Evolutionary conservation across 1,139 yeast species (phyloP).

Genomic region (Zygoascus hellenicus): DNA sequence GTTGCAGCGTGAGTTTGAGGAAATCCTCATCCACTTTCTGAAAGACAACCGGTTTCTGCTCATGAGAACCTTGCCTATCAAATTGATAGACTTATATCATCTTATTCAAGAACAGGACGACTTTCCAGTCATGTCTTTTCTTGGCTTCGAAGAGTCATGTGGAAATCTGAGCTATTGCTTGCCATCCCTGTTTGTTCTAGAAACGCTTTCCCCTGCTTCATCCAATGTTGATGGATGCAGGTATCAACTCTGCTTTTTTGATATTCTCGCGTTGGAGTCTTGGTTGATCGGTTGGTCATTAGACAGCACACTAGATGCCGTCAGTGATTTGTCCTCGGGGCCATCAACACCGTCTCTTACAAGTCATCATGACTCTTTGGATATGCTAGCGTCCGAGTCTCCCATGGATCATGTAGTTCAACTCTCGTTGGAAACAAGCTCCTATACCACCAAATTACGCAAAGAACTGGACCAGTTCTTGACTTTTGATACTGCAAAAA

Average conservation of each 20-base stretch:
- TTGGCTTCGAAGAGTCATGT: constrained; percentile 2
- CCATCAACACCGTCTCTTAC: constrained; percentile 3
- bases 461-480: constrained; percentile 17
- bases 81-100: constrained; percentile 3
- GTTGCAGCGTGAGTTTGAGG: constrained; percentile 6
- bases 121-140: background rate
- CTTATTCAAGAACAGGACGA: background rate
- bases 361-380: background rate
- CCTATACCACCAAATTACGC: constrained; percentile 4
- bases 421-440: constrained; percentile 7
- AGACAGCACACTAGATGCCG: background rate
- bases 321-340: background rate
- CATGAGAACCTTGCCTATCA: constrained; percentile 11
- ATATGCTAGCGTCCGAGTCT: background rate
- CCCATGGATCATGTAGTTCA: background rate
- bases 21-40: constrained; percentile 11
- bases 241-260: constrained; percentile 2
- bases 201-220: background rate
- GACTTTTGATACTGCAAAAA: constrained; percentile 15
- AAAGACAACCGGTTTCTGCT: constrained; percentile 5
- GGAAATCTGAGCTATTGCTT: background rate
- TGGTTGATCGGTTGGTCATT: constrained; percentile 8
- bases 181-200: constrained; percentile 4
- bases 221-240: constrained; percentile 2
- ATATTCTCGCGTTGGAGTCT: background rate